Evolutionary conservation across 768 basidiomycete genomes (phyloP).

Genomic region (Lactifluus piperatus): DNA sequence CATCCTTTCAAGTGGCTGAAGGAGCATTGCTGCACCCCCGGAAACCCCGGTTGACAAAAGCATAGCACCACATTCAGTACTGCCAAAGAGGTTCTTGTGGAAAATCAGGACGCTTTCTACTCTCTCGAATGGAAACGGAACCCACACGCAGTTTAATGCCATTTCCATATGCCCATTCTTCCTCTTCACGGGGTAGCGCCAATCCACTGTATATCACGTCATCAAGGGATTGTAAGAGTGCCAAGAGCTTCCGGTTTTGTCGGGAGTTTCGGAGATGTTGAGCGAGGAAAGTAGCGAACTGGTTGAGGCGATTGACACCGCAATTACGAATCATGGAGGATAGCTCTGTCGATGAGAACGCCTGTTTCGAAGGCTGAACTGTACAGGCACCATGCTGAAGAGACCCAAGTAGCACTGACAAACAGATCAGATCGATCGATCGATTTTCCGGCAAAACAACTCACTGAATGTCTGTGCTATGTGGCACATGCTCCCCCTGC

Average conservation of each 20-base stretch:
- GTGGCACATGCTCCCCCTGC: slow-evolving; percentile 78
- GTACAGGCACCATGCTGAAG: slow-evolving; percentile 68
- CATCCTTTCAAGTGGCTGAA: slow-evolving; percentile 52
- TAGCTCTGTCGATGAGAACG: slow-evolving; percentile 61
- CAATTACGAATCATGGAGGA: slow-evolving; percentile 61
- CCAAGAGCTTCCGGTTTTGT: slow-evolving; percentile 50
- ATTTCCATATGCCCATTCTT: slow-evolving; percentile 57
- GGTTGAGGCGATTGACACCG: slow-evolving; percentile 64
- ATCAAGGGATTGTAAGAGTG: slow-evolving; percentile 45
- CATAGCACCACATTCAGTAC: slow-evolving; percentile 73
- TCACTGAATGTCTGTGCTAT: slow-evolving; percentile 70
- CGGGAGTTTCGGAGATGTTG: slow-evolving; percentile 54
- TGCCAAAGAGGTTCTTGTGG: slow-evolving; percentile 66
- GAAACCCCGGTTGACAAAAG: slow-evolving; percentile 49
- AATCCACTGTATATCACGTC: slow-evolving; percentile 62
- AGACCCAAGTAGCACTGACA: slow-evolving; percentile 57
- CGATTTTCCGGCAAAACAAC: slow-evolving; percentile 29
- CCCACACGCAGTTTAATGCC: slow-evolving; percentile 57
- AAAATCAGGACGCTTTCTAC: slow-evolving; percentile 21
- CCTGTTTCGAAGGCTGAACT: slow-evolving; percentile 57
- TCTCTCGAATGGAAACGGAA: slow-evolving; percentile 18
- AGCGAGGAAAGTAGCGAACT: slow-evolving; percentile 63
- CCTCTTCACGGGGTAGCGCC: slow-evolving; percentile 55
- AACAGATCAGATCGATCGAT: slow-evolving; percentile 21
- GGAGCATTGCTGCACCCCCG: slow-evolving; percentile 41